Base-by-base conservation (phyloP, 2,329 filamentous ascomycete genomes). In the Diplodia mutila region DNA sequence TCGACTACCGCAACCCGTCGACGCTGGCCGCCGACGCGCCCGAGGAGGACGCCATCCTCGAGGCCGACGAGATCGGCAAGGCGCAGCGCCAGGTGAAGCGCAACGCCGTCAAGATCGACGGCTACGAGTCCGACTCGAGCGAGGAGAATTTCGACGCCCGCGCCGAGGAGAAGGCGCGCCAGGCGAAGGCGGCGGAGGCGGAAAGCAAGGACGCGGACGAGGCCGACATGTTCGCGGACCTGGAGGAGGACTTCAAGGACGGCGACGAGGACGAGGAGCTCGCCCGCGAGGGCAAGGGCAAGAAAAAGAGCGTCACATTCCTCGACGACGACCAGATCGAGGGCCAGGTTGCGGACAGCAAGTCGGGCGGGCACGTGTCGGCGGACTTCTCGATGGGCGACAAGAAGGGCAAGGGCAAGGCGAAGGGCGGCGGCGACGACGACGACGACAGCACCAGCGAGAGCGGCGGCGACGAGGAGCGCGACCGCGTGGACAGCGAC, bases 1-100 rank as follows among this genome's bases (percentile, higher is more conserved):
- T 99, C 80, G 95, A 99, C 79, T 84, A 95, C 65, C 92, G 95
- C 71, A 98, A 99, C 77, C 95, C 95, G 3, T 97, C 94, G 18
- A 93, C 92, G 0, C 87, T 99, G 4, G 94, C 93, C 1, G 89
- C 94, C 1, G 93, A 96, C 76, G 91, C 89, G 1, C 86, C 87
- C 2, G 90, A 92, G 70, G 91, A 91, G 71, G 88, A 93, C 73
- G 87, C 88, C 0, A 86, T 94, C 32, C 86, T 99, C 9, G 92
- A 97, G 61, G 93, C 94, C 25, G 95, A 98, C 76, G 94, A 97
- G 48, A 97, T 98, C 71, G 93, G 94, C 18, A 86, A 86, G 64
- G 85, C 88, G 21, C 87, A 87, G 1, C 46, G 42, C 21, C 86
- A 87, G 49, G 92, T 93, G 0, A 97, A 97, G 78, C 92, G 95